Evolutionary conservation across 257 asterid species (phyloP).

Genomic region (Nicotiana tabacum): DNA sequence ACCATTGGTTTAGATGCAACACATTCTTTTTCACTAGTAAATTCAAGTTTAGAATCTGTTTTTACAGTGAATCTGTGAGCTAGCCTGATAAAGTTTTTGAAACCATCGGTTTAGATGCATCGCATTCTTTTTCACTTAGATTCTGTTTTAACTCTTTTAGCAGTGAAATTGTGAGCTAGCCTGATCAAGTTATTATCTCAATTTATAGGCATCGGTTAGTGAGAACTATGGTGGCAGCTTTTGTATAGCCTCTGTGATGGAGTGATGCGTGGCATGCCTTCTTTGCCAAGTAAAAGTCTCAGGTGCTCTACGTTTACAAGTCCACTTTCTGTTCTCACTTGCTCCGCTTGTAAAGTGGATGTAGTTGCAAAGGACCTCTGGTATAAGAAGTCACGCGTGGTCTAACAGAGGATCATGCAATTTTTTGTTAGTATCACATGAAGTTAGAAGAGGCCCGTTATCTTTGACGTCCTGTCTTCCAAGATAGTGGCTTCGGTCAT

Average conservation of each 20-base stretch:
- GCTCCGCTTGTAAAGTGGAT: background rate
- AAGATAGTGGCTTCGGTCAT: background rate
- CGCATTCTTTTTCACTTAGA: background rate
- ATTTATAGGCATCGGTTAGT: constrained; percentile 54
- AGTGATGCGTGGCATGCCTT: constrained; percentile 16
- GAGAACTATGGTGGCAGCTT: constrained; percentile 82
- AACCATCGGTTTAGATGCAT: background rate
- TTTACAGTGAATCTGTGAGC: too few relatives aligned
- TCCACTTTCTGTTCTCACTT: background rate
- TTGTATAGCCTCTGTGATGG: constrained; percentile 26
- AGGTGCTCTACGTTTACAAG: background rate
- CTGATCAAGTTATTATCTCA: background rate
- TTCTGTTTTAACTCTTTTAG: constrained; percentile 1
- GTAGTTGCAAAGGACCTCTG: background rate
- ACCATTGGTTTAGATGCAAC: background rate
- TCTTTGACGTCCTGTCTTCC: background rate
- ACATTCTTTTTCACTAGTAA: background rate
- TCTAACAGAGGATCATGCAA: background rate
- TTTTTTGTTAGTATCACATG: background rate
- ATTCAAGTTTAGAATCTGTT: background rate
- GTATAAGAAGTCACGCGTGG: background rate
- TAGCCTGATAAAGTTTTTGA: too few relatives aligned
- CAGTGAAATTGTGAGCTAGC: background rate
- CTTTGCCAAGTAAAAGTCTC: background rate
- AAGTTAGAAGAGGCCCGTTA: background rate